Base-by-base conservation (phyloP, 2,329 filamentous ascomycete species). In the Penicillium sp. region DNA sequence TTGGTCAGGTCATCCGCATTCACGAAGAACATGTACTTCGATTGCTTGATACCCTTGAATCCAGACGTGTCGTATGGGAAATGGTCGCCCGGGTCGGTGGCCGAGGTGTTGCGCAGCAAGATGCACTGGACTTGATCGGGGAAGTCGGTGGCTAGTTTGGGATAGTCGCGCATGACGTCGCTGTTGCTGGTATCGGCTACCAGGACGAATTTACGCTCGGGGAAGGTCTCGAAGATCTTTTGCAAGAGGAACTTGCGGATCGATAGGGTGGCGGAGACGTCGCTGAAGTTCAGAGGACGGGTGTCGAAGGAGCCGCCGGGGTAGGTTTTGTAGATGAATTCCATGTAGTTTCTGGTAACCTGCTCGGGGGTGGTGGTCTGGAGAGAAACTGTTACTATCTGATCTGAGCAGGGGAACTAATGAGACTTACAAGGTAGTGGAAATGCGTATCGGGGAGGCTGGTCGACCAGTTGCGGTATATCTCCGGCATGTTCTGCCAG, bases 401-500 rank as follows among this genome's bases (percentile, higher is more conserved):
- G 33, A 2, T 1, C 16, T n/a, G 2, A n/a, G 9, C 14, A 5
- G 1, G n/a, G 12, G 2, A 29, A 18, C 2, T 3, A 6, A 16
- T 18, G 18, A 8, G 22, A 33, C 36, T 29, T 38, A 50, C 54
- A 18, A 91, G 76, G 70, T 91, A 91, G 71, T 90, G 87, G 74
- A 90, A 91, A 66, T 90, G 87, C 54, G 84, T 76, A 61, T 88
- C 78, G 0, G 81, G 78, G 12, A 88, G 74, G 18, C 76, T 80
- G n/a, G 72, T 71, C 1, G 80, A 83, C 86, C 87, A 90, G 62
- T 89, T 88, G 56, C 83, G 80, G 65, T 89, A 91, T 57, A 90
- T 84, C 2, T 83, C 77, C 0, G 87, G 87, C 88, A 91, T 91
- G 69, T 90, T 86, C 75, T 85, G 76, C 87, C 87, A 91, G 0